These are phyloP conservation scores for Globisporangium nodosum DNA, from an alignment of 352 stramenopile species.

Conservation along the genomic window DNA sequence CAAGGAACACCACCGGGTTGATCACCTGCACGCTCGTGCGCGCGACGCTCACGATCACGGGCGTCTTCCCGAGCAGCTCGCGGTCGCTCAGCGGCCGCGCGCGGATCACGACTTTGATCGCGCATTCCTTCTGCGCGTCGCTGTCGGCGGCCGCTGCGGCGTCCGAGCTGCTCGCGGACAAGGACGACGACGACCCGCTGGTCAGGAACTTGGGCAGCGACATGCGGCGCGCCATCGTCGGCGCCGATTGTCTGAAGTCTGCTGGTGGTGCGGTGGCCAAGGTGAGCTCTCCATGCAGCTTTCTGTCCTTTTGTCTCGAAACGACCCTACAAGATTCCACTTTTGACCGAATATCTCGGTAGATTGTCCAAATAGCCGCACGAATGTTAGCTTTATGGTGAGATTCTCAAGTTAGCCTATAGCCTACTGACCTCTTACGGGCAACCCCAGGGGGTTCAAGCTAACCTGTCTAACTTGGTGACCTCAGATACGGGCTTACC, in stretches of 20 bases:
- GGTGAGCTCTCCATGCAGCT: too few relatives aligned
- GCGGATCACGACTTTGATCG: slow-evolving; percentile 74
- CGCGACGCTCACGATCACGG: slow-evolving; percentile 46
- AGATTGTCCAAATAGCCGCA: too few relatives aligned
- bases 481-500: too few relatives aligned
- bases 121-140: slow-evolving; percentile 23
- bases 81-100: slow-evolving; percentile 56
- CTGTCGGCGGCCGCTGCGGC: slow-evolving; percentile 5
- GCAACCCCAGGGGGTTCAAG: too few relatives aligned
- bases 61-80: slow-evolving; percentile 40
- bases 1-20: slow-evolving; percentile 53
- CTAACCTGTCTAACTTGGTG: too few relatives aligned
- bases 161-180: background rate
- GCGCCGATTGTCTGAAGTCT: background rate
- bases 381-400: too few relatives aligned
- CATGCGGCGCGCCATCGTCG: slow-evolving; percentile 12
- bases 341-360: too few relatives aligned
- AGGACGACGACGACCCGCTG: background rate
- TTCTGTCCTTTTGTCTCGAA: too few relatives aligned
- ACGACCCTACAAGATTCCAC: too few relatives aligned
- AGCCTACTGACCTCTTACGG: too few relatives aligned
- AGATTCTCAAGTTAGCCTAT: too few relatives aligned
- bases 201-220: slow-evolving; percentile 20
- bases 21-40: slow-evolving; percentile 52
- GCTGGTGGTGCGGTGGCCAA: background rate